A percentile compares a stretch with the other conserved stretches of the same genome.
These are phyloP conservation scores for Lindgomyces ingoldianus DNA, from an alignment of 495 filamentous ascomycete genomes.

Conservation along the genomic window DNA sequence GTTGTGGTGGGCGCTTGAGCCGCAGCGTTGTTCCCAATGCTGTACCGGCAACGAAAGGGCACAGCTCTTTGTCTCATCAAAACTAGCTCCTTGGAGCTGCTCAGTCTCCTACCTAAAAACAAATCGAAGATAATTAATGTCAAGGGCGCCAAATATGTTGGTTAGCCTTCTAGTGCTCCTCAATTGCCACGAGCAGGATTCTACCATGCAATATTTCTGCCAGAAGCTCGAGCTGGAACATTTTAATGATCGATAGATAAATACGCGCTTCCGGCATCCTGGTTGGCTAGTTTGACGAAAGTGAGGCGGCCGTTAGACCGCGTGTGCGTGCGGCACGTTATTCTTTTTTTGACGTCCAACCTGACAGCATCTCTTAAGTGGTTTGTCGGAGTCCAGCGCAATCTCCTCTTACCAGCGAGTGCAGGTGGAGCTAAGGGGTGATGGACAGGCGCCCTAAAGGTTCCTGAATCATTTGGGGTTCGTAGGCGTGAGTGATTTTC, in stretches of 20 bases:
- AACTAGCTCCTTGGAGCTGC: background rate
- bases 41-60: too few species aligned
- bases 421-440: background rate
- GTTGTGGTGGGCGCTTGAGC: too few species aligned
- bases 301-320: background rate
- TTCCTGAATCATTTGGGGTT: too few species aligned
- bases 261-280: background rate
- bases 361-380: too few species aligned
- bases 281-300: background rate
- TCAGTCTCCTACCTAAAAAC: background rate
- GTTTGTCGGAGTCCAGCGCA: too few species aligned
- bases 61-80: background rate
- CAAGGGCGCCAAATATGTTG: background rate
- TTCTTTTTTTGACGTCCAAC: background rate
- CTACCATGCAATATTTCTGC: background rate
- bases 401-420: background rate
- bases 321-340: background rate
- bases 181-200: background rate
- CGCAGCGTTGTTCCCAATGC: too few species aligned
- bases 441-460: too few species aligned
- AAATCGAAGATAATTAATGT: background rate
- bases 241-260: background rate
- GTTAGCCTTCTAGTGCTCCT: background rate
- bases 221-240: background rate
- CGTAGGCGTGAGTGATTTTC: too few species aligned